A percentile compares a stretch with the other conserved stretches of the same genome.
These are phyloP conservation scores for Jimgerdemannia lactiflua DNA, from an alignment of 192 early-diverging fungal genomes.

Conservation along the genomic window DNA sequence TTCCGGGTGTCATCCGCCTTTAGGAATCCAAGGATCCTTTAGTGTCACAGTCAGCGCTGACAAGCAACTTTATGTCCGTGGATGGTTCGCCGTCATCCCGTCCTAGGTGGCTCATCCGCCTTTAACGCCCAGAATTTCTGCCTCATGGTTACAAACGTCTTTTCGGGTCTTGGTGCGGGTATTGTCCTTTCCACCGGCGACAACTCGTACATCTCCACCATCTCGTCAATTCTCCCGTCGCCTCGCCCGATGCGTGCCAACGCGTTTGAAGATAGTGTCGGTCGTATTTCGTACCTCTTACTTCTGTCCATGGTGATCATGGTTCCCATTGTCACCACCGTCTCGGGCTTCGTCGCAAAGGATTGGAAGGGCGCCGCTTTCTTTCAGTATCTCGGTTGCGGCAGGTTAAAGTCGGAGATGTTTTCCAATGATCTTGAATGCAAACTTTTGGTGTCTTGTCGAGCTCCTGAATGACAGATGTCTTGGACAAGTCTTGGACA, in stretches of 20 bases:
- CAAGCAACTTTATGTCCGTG: slow-evolving; percentile 46
- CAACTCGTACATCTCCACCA: slow-evolving; percentile 40
- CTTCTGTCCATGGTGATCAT: slow-evolving; percentile 37
- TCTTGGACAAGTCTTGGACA: too few species aligned
- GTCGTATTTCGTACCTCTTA: slow-evolving; percentile 42
- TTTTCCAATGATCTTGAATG: slow-evolving; percentile 51
- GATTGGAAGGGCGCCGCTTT: slow-evolving; percentile 32
- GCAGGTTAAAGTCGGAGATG: slow-evolving; percentile 52
- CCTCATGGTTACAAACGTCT: slow-evolving; percentile 43
- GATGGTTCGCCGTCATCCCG: slow-evolving; percentile 25
- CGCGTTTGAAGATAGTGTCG: slow-evolving; percentile 43
- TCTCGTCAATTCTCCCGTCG: slow-evolving; percentile 34
- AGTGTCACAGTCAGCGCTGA: too few species aligned
- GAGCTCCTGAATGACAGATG: too few species aligned
- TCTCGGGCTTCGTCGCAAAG: slow-evolving; percentile 36
- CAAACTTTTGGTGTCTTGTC: too few species aligned
- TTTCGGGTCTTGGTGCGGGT: slow-evolving; percentile 46
- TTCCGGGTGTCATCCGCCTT: slow-evolving; percentile 38
- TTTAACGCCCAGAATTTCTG: slow-evolving; percentile 25
- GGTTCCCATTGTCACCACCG: slow-evolving; percentile 40
- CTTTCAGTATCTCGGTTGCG: slow-evolving; percentile 43
- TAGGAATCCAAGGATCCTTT: slow-evolving; percentile 42
- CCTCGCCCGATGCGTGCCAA: slow-evolving; percentile 25
- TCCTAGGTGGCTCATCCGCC: slow-evolving; percentile 15
- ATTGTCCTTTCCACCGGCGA: slow-evolving; percentile 40